phyloP scores from a whole-genome alignment of 345 rosid species.

The Ailanthus altissimus region DNA sequence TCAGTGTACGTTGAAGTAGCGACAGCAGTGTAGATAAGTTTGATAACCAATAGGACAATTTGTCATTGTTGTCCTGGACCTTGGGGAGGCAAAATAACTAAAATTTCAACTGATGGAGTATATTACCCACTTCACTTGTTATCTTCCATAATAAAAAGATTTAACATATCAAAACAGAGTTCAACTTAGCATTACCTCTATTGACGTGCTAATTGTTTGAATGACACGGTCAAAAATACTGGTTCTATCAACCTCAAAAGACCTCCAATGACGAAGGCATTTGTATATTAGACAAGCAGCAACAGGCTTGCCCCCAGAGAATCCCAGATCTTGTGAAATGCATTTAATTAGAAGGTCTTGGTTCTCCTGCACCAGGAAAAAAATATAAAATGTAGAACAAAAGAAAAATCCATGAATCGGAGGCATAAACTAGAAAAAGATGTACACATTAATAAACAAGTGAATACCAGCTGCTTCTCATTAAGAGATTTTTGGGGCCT shows the following conservation, averaged over 20 bases:
- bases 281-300: conserved; percentile 93
- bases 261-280: conserved; percentile 91
- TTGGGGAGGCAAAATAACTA: conserved; percentile 30
- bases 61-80: conserved; percentile 79
- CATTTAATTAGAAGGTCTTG: conserved; percentile 85
- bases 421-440: conserved; percentile 7
- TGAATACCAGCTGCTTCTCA: conserved; percentile 85
- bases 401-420: neutral
- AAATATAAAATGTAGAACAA: neutral
- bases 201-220: conserved; percentile 77
- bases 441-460: neutral
- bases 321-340: conserved; percentile 83
- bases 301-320: conserved; percentile 80
- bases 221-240: conserved; percentile 81
- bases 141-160: neutral
- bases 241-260: conserved; percentile 93
- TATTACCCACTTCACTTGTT: neutral
- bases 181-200: conserved; percentile 53
- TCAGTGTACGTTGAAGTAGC: conserved; percentile 83
- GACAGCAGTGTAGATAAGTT: conserved; percentile 78
- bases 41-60: conserved; percentile 88
- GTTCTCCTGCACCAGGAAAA: conserved; percentile 62
- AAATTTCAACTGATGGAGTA: conserved; percentile 24
- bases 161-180: neutral
- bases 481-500: conserved; percentile 86